Percentiles rank a stretch among this genome's conserved stretches.
phyloP scores from a whole-genome alignment of 345 rosid species.

The Isatis tinctoria region DNA sequence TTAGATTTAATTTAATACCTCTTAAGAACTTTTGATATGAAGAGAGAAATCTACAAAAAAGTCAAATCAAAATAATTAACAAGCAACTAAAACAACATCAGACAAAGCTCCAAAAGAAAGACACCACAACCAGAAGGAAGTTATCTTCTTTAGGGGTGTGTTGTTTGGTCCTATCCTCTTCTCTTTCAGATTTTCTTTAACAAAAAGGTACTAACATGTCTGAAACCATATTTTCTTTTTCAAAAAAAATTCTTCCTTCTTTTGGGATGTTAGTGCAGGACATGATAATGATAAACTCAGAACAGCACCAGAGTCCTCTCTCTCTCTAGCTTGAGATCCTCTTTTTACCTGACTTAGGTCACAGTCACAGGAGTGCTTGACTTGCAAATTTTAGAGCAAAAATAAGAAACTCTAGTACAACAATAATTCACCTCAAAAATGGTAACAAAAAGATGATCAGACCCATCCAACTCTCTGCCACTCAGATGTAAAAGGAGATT shows the following conservation, averaged over 20 bases:
- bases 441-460: conserved; percentile 30
- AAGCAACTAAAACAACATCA: background rate
- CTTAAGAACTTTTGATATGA: background rate
- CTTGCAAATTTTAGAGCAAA: conserved; percentile 33
- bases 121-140: background rate
- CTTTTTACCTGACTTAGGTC: conserved; percentile 29
- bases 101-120: conserved; percentile 19
- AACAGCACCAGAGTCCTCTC: conserved; percentile 4
- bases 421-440: conserved; percentile 33
- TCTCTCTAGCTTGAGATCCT: conserved; percentile 8
- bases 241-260: background rate
- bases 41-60: background rate
- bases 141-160: background rate
- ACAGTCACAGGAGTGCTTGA: conserved; percentile 30
- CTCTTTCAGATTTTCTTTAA: background rate
- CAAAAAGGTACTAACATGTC: conserved; percentile 8
- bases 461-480: conserved; percentile 28
- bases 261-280: conserved; percentile 27
- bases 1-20: background rate
- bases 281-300: conserved; percentile 22
- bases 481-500: conserved; percentile 15
- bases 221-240: background rate
- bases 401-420: conserved; percentile 32
- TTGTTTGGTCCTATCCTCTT: conserved; percentile 16
- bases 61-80: background rate